Evolutionary conservation across 495 filamentous ascomycete genomes (phyloP), one percentile per base, ranked within the genome.

Genomic region (Chlorociboria aeruginascens): DNA sequence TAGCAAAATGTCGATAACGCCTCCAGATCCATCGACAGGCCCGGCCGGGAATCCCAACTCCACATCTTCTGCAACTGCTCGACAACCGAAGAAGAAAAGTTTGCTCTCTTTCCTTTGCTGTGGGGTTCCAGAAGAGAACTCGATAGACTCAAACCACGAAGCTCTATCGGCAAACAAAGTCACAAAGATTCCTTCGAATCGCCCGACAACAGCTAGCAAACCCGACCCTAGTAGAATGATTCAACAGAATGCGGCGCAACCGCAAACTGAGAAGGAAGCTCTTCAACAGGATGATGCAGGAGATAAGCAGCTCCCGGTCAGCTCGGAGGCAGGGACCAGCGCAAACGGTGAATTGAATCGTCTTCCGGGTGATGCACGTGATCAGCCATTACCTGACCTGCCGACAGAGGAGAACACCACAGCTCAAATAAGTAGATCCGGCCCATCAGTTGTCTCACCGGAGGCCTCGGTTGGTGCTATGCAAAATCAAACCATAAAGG

Each of bases 61-160:
- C 43, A 53, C 41, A 8, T 39, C 55, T 9, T 48, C 44, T 30
- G 34, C 63, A 50, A 68, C 71, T 25, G 66, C 71, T 46, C 69
- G 53, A 40, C 61, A 60, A 51, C 63, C 70, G 45, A 83, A 80
- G 61, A 85, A 83, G 67, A 78, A 77, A 62, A 72, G 78, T 8
- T 66, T 95, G 33, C 66, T 93, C 16, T 71, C 85, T 25, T 79
- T 92, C 47, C 68, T 95, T 41, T 95, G 89, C 69, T 95, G 88
- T 62, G 79, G 80, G 29, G 76, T 81, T 28, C 72, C 79, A 34
- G 74, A 79, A 48, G 76, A 75, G n/a, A 77, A 81, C 47, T 66
- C 76, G 3, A 68, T 79, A 34, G 79, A 78, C 49, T 63, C 67
- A 45, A 77, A 79, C 34, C 84, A 85, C 37, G 59, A 69, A 37